Base-by-base conservation (phyloP, 345 rosid genomes). In the Clarkia xantiana region DNA sequence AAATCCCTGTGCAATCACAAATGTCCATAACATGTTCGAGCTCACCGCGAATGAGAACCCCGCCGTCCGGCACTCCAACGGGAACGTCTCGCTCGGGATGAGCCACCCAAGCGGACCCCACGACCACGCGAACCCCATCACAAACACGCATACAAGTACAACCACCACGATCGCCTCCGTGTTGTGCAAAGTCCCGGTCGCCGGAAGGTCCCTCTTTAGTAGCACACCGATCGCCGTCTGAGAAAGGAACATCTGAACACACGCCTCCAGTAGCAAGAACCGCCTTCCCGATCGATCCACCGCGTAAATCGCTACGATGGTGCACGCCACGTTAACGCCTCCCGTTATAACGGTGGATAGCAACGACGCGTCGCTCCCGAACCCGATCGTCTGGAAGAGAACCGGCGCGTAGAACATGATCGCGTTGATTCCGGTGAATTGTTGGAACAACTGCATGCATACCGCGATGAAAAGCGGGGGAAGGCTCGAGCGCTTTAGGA, bases 91-190 rank as follows among this genome's bases (percentile, higher is more conserved):
- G 6, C 95, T 81, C 0, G 87, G 87, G 18, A 75, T 81, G 36
- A 79, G 45, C 85, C 91, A 81, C 8, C 79, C 87, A 1, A 85
- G 65, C 11, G 81, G 87, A 44, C 85, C 78, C 82, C 78, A 85
- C 15, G 82, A 77, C 89, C 82, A 70, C 0, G 86, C 84, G 18
- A 81, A 76, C 2, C 68, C 56, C 73, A 66, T 65, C n/a, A 76
- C 82, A 50, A 55, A 85, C 18, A 67, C 15, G 36, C 84, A 81
- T 34, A 81, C 77, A 13, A 78, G 55, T 1, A 57, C 40, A 66
- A 75, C 80, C 2, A 73, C 74, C 0, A 66, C 10, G 0, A 16
- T 9, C 1, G 86, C 94, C 54, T 72, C 64, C 16, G 14, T 0
- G 49, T 19, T 68, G 29, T 59, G 53, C 1, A 77, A 65, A 18